A percentile compares a stretch with the other conserved stretches of the same genome.
These are phyloP conservation scores for Sugiyamaella lignohabitans DNA, from an alignment of 805 yeast species.

Conservation along the genomic window DNA sequence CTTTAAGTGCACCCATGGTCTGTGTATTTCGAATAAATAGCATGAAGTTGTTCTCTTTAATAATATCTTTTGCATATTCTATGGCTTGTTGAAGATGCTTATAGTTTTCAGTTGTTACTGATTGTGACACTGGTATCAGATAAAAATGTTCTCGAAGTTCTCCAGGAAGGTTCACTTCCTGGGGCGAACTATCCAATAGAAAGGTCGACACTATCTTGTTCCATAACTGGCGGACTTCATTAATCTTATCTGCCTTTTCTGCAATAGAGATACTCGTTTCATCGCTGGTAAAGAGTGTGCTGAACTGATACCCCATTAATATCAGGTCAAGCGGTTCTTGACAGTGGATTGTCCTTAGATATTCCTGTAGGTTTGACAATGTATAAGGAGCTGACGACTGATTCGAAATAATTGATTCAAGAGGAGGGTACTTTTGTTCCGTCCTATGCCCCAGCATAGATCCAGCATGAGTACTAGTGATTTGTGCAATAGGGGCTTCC, in stretches of 20 bases:
- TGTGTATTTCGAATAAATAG: slow-evolving; percentile 23
- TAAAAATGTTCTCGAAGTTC: slow-evolving; percentile 20
- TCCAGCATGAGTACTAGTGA: no score
- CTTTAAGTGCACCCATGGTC: no score
- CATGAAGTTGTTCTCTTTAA: slow-evolving; percentile 27
- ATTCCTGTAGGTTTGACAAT: not conserved
- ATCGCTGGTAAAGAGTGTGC: not conserved
- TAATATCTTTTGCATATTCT: slow-evolving; percentile 19
- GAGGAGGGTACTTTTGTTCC: not conserved
- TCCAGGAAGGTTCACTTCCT: slow-evolving; percentile 30
- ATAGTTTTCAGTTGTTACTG: not conserved
- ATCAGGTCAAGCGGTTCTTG: not conserved
- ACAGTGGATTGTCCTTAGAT: not conserved
- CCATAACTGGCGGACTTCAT: slow-evolving; percentile 21
- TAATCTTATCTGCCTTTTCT: no score
- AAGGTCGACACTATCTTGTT: slow-evolving; percentile 25
- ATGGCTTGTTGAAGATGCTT: not conserved
- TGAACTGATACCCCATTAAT: not conserved
- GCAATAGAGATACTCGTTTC: not conserved
- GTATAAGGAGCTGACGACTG: not conserved
- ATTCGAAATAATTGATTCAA: not conserved
- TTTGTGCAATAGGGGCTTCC: no score
- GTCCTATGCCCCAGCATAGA: no score
- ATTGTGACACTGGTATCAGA: no score
- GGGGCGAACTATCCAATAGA: slow-evolving; percentile 21